Evolutionary conservation across 805 yeast genomes (phyloP).

Genomic region (Myxozyma kluyveri): DNA sequence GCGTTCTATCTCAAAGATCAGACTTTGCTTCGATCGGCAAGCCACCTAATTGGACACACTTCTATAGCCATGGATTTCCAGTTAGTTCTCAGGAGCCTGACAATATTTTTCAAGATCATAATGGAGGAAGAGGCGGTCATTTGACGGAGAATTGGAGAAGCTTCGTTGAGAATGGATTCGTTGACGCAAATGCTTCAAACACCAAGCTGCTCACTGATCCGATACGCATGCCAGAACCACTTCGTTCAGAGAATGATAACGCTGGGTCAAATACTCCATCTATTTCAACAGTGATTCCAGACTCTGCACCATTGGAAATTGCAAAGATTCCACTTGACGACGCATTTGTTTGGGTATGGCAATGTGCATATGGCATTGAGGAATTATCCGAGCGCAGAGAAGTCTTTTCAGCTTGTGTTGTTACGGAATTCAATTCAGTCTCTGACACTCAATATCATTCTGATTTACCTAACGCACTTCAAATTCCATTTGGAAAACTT

Average conservation of each 20-base stretch:
- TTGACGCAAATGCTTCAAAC: not conserved
- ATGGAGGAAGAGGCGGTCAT: too few relatives aligned
- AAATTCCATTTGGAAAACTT: not conserved
- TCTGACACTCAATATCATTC: not conserved
- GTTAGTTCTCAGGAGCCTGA: not conserved
- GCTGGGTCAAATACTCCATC: not conserved
- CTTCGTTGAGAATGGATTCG: not conserved
- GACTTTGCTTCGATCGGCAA: not conserved
- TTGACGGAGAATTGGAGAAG: not conserved
- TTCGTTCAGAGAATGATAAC: not conserved
- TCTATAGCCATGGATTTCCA: not conserved
- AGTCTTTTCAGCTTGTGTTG: conserved; percentile 10
- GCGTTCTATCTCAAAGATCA: too few relatives aligned
- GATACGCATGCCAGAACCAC: not conserved
- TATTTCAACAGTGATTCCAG: not conserved
- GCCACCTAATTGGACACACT: conserved; percentile 1
- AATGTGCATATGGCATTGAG: conserved; percentile 20
- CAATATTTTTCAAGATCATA: too few relatives aligned
- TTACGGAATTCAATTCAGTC: conserved; percentile 10
- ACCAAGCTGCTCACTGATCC: not conserved
- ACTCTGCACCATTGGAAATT: conserved; percentile 5
- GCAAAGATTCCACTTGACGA: conserved; percentile 17
- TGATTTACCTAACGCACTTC: not conserved
- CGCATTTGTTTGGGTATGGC: conserved; percentile 24
- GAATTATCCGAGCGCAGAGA: conserved; percentile 9